Conservation (phyloP, 495 filamentous ascomycete species). For the Corynascus novoguineensis region DNA sequence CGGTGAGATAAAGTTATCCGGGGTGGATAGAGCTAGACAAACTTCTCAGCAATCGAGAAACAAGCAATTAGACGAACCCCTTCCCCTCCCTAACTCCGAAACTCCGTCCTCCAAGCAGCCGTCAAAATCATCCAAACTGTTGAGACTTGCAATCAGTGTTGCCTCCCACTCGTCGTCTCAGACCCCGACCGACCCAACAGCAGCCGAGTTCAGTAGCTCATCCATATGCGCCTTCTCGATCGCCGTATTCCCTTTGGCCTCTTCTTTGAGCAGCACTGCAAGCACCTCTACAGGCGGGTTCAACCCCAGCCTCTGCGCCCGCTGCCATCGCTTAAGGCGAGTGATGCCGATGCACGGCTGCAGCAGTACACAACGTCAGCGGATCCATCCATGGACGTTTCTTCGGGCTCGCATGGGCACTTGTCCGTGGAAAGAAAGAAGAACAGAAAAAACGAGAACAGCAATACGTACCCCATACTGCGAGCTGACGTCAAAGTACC, state of each 20-base stretch:
- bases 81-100: background rate
- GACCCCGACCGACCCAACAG: constrained; percentile 27
- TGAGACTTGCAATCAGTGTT: background rate
- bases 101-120: background rate
- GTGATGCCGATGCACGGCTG: constrained; percentile 86
- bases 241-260: constrained; percentile 43
- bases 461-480: constrained; percentile 76
- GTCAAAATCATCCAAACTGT: background rate
- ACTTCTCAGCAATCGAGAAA: background rate
- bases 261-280: constrained; percentile 70
- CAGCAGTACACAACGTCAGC: constrained; percentile 8
- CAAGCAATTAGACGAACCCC: background rate
- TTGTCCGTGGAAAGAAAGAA: background rate
- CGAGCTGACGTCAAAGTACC: constrained; percentile 81
- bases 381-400: no score
- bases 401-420: no score
- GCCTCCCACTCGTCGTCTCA: constrained; percentile 5
- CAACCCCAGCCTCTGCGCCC: constrained; percentile 71
- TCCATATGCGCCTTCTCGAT: constrained; percentile 72
- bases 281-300: constrained; percentile 90
- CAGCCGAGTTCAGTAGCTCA: constrained; percentile 58
- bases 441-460: background rate
- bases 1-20: background rate
- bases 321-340: constrained; percentile 78
- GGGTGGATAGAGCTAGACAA: constrained; percentile 5